These are phyloP conservation scores for Globisporangium barbulae DNA, from an alignment of 352 stramenopile species.

Conservation along the genomic window DNA sequence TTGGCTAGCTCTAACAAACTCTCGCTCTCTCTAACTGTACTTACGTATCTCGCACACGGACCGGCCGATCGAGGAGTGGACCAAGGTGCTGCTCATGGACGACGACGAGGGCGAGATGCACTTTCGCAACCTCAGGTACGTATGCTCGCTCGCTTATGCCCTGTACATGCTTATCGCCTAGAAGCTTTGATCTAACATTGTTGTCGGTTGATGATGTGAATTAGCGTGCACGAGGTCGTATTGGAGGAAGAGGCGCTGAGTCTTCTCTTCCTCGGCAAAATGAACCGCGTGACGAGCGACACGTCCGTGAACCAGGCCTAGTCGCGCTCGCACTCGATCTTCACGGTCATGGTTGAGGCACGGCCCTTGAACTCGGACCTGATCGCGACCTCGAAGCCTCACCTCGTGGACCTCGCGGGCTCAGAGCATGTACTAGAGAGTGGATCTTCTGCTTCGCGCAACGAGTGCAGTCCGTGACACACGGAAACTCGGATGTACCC, in stretches of 20 bases:
- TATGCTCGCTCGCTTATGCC: no score
- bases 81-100: slow-evolving; percentile 71
- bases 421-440: slow-evolving; percentile 80
- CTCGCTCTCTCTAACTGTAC: neutral
- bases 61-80: slow-evolving; percentile 73
- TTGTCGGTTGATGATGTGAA: neutral
- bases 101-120: no score
- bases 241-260: slow-evolving; percentile 94
- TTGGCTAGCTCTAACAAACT: neutral
- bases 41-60: slow-evolving; percentile 54
- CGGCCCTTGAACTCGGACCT: slow-evolving; percentile 67
- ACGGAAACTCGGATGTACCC: neutral
- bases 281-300: slow-evolving; percentile 94
- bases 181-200: neutral
- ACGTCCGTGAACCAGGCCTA: slow-evolving; percentile 96
- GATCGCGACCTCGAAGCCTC: slow-evolving; percentile 87
- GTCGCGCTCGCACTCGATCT: slow-evolving; percentile 95
- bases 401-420: slow-evolving; percentile 95
- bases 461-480: slow-evolving; percentile 2
- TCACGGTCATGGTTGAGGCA: slow-evolving; percentile 92
- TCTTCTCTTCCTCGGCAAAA: slow-evolving; percentile 94
- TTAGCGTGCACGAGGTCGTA: slow-evolving; percentile 71
- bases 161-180: no score
- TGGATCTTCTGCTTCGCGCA: slow-evolving; percentile 1
- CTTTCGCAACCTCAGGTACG: no score